Evolutionary conservation across 2,329 filamentous ascomycete species (phyloP).

Genomic region (Raffaelea arxii): DNA sequence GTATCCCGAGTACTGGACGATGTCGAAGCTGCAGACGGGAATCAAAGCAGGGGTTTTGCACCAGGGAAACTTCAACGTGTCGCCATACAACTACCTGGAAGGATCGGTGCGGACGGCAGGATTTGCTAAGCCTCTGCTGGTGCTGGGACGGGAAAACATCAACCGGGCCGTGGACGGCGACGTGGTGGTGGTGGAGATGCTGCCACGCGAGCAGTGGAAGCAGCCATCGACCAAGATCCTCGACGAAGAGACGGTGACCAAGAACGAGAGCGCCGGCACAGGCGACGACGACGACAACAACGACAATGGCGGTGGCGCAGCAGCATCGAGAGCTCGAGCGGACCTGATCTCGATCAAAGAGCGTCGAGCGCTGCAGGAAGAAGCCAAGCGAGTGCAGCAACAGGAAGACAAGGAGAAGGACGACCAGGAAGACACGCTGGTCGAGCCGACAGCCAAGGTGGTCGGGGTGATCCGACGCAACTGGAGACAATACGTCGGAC

Average conservation of each 20-base stretch:
- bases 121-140: conserved; percentile 79
- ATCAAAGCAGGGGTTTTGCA: conserved; percentile 82
- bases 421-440: conserved; percentile 62
- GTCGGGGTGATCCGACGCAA: conserved; percentile 91
- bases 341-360: conserved; percentile 81
- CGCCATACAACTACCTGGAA: conserved; percentile 95
- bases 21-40: conserved; percentile 91
- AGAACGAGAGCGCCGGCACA: conserved; percentile 76
- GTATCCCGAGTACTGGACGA: conserved; percentile 80
- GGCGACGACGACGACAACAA: conserved; percentile 60
- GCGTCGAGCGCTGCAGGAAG: conserved; percentile 76
- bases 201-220: conserved; percentile 96
- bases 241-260: conserved; percentile 84
- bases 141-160: conserved; percentile 90
- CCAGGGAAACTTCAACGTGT: conserved; percentile 92
- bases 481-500: conserved; percentile 96
- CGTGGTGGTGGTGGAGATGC: conserved; percentile 81
- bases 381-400: conserved; percentile 78
- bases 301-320: conserved; percentile 31
- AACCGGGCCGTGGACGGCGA: conserved; percentile 90
- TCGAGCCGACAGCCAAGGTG: conserved; percentile 85
- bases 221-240: conserved; percentile 90
- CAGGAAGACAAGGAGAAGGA: conserved; percentile 73
- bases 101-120: conserved; percentile 82
- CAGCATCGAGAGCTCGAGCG: background rate